A percentile compares a stretch with the other conserved stretches of the same genome.
Evolutionary conservation across 192 early-diverging fungal species (phyloP).

Genomic region (Kickxella alabastrina): DNA sequence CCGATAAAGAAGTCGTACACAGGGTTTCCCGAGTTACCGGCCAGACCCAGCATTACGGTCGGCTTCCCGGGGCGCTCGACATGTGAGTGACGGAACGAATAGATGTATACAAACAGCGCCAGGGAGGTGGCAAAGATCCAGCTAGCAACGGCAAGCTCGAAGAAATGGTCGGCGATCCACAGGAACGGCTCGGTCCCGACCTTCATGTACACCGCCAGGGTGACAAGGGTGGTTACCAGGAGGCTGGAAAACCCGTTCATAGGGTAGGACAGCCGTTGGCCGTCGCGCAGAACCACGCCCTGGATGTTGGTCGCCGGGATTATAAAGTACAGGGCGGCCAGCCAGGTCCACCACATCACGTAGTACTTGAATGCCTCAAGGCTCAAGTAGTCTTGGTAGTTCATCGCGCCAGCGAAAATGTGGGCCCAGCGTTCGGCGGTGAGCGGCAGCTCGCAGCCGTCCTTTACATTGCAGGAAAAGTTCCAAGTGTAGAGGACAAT

Average conservation of each 20-base stretch:
- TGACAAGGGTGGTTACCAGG: constrained; percentile 50
- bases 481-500: constrained; percentile 47
- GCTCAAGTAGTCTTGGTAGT: constrained; percentile 50
- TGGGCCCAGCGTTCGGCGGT: constrained; percentile 14
- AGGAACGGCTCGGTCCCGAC: constrained; percentile 64
- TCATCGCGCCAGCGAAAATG: constrained; percentile 41
- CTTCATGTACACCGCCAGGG: constrained; percentile 34
- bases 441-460: constrained; percentile 55
- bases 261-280: constrained; percentile 71
- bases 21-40: constrained; percentile 88
- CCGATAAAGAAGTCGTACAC: constrained; percentile 96
- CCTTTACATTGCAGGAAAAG: constrained; percentile 43
- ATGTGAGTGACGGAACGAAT: constrained; percentile 60
- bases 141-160: constrained; percentile 69
- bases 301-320: constrained; percentile 63
- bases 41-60: constrained; percentile 67
- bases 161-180: constrained; percentile 78
- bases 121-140: constrained; percentile 61
- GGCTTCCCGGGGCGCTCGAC: constrained; percentile 12
- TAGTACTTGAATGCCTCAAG: constrained; percentile 43
- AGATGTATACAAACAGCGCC: constrained; percentile 68
- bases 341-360: constrained; percentile 64
- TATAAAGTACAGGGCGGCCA: constrained; percentile 61
- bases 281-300: constrained; percentile 70
- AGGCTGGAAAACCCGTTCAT: constrained; percentile 74